Base-by-base conservation (phyloP, 345 rosid species). In the Euphorbia tirucalli region DNA sequence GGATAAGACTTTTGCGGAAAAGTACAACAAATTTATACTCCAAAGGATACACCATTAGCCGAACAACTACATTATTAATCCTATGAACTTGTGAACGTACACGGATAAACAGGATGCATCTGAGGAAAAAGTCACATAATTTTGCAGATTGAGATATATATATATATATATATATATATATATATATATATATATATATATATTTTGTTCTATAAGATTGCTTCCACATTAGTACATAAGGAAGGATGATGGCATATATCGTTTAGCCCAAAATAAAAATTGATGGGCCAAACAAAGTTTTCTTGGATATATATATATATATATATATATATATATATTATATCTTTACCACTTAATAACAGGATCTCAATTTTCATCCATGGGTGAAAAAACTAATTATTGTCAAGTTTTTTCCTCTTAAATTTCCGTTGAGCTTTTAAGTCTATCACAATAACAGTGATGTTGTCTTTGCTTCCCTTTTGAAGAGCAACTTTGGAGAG, bases 401-500 rank as follows among this genome's bases (percentile, higher is more conserved):
- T 61, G 52, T 59, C 72, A 14, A 35, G 80, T 15, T 71, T 79
- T 86, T 71, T 85, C 75, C 77, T 83, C 85, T 82, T 86, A 43
- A 82, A 84, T 65, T 86, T 87, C 62, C 97, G 81, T 37, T 75
- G 87, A 66, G 89, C 83, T 84, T 89, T 93, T 46, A 90, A 72
- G 80, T 90, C 95, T 39, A 90, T 86, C 15, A 87, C 92, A 44
- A 87, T 79, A 18, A 90, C 95, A 56, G 85, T 87, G 48, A 89
- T 88, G 49, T 93, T 89, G 82, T 88, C 98, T 78, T 87, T 83
- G 88, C 98, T 89, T 76, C 98, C 98, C 71, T 68, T 87, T 2
- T 83, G 86, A 44, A 89, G 82, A 56, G 97, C 98, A 73, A 89
- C 81, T 79, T 72, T 82, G 0, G 90, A 77, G 46, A 93, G 83